Base-by-base conservation (phyloP, 139 green algal species). In the Raphidocelis subcapitata region DNA sequence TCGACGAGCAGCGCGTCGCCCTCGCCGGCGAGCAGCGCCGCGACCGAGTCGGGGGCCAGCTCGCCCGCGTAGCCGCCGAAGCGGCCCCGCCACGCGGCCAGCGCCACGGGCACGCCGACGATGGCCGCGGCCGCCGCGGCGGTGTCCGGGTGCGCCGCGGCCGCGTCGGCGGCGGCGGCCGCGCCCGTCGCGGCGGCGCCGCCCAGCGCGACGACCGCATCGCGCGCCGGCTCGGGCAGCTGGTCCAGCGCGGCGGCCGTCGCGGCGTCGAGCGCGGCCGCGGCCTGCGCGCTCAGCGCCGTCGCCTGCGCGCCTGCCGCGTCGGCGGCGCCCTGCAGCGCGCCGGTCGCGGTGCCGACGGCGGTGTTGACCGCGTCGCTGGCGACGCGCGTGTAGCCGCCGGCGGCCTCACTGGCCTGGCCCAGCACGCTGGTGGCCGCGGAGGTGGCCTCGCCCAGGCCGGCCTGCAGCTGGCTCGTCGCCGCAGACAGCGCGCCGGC, bases 21-120 rank as follows among this genome's bases (percentile, higher is more conserved):
- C 44, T 85, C 62, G 23, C 72, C 62, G 2, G 31, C 18, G 32
- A 67, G 61, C 61, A 67, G 61, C 61, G 37, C 61, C 29, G 35
- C 36, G 16, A 54, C 33, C 46, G 83, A 60, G 28, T 73, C 56
- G 0, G 85, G 69, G 10, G n/a, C 24, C 23, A 83, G 67, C 70
- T 76, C 56, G 23, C 85, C 85, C 10, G 82, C 70, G 62, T 82
- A 90, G 20, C 85, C 85, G n/a, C 55, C 78, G 29, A 78, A 87
- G 3, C 71, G 35, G 16, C 67, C 68, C 31, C 71, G 57, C 69
- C 76, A 87, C 31, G n/a, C 68, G 2, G 18, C 57, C 21, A 75
- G 36, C 3, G 77, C 33, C 31, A 73, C 24, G 14, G 77, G 81
- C 56, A 84, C 33, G 49, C 60, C 77, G 26, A 88, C 24, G 10